Evolutionary conservation across 1,284 basidiomycete genomes (phyloP), one percentile per base, ranked within the genome.

Genomic region (Leccinum cinnamomeum): DNA sequence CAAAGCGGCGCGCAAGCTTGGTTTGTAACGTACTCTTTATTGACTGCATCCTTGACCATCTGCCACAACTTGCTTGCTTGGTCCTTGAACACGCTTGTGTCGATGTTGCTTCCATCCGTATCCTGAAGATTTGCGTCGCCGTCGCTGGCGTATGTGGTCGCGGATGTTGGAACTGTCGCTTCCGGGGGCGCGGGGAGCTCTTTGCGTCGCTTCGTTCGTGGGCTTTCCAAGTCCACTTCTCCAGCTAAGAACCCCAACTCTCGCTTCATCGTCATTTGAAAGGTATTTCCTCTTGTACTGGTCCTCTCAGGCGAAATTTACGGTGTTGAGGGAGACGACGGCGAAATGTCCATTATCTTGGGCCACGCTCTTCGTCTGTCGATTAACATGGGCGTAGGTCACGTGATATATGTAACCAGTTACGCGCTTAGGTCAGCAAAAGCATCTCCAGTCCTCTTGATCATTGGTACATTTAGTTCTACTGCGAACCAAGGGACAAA

Each of bases 21-120:
- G 75, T 71, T 75, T 73, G 76, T 78, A 77, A 89, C 90, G 82
- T 81, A 92, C 91, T 90, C 88, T 83, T 90, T 88, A 80, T 86
- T 88, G 73, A 86, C 86, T 70, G 88, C 90, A 76, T 91, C 88
- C 82, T 84, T 90, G 74, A 92, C 81, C 56, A 82, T 82, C 72
- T 88, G 84, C 86, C 88, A 91, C 77, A 91, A 75, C 77, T 81
- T 82, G 76, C 67, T 75, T 62, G 72, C 77, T 62, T 77, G 79
- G 50, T 71, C 73, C 62, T 77, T 76, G 70, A 78, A 75, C 54
- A 68, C 71, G 54, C 67, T 69, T 67, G 69, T 67, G 67, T 60
- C 66, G 61, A 63, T 58, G 59, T 66, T 64, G 64, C 68, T 62
- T 57, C 65, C 68, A 68, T 70, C 68, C 55, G 64, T 56, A 69